phyloP scores from a whole-genome alignment of 2,329 filamentous ascomycete species.

The Verticillium albo-atrum region DNA sequence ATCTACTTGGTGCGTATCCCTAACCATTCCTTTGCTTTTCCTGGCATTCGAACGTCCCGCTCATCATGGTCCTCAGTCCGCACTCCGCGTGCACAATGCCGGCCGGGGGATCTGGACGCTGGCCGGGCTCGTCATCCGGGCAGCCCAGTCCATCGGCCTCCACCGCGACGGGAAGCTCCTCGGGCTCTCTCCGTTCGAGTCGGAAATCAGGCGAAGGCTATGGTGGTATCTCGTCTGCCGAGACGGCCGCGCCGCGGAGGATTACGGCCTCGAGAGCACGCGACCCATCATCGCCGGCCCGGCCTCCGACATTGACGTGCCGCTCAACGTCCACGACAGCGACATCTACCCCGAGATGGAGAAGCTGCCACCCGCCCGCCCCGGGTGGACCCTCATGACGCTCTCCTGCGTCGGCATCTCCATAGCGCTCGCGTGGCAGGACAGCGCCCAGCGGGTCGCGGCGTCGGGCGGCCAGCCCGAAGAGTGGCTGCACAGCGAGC shows the following conservation, averaged over 20 bases:
- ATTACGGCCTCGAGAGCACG: slow-evolving; percentile 39
- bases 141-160: slow-evolving; percentile 46
- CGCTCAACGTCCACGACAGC: slow-evolving; percentile 51
- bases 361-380: slow-evolving; percentile 39
- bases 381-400: slow-evolving; percentile 54
- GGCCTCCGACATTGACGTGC: slow-evolving; percentile 40
- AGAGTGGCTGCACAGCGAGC: slow-evolving; percentile 31
- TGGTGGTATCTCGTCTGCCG: slow-evolving; percentile 52
- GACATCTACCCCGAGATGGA: slow-evolving; percentile 45
- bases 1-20: slow-evolving; percentile 31
- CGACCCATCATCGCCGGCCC: slow-evolving; percentile 34
- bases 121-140: slow-evolving; percentile 38
- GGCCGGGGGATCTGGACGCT: slow-evolving; percentile 33
- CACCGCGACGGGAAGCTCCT: slow-evolving; percentile 38
- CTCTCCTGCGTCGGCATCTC: slow-evolving; percentile 50
- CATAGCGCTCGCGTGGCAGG: slow-evolving; percentile 27
- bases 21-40: no score
- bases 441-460: slow-evolving; percentile 15
- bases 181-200: slow-evolving; percentile 35
- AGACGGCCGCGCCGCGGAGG: slow-evolving; percentile 50
- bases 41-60: not conserved
- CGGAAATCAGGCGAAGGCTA: slow-evolving; percentile 49
- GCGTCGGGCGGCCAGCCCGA: slow-evolving; percentile 1
- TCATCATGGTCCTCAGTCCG: slow-evolving; percentile 17
- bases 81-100: slow-evolving; percentile 25